Percentiles rank a stretch among this genome's conserved stretches.
Conservation (phyloP, 148 eudicot species). For the Pouteria glomerata region DNA sequence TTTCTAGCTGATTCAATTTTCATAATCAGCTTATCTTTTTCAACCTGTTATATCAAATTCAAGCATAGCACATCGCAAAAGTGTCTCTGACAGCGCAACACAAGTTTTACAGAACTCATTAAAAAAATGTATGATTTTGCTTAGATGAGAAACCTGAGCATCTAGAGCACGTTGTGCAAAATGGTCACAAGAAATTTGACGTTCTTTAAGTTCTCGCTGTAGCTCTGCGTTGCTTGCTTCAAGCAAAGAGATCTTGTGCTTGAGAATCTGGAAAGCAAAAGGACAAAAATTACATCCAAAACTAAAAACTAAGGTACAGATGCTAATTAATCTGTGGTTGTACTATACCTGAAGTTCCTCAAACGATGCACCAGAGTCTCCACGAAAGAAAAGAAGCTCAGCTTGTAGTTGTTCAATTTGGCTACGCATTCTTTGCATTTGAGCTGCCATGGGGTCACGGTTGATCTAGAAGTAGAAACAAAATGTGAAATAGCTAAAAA, state of each 20-base stretch:
- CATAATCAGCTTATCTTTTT: slow-evolving; percentile 65
- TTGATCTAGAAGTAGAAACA: slow-evolving; percentile 54
- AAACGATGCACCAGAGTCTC: slow-evolving; percentile 65
- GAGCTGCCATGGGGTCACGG: slow-evolving; percentile 89
- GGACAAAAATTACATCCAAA: background rate
- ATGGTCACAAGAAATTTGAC: slow-evolving; percentile 57
- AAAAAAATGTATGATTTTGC: background rate
- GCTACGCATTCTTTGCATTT: slow-evolving; percentile 85
- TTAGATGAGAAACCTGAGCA: slow-evolving; percentile 64
- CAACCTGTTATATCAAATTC: slow-evolving; percentile 45
- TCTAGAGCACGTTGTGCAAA: slow-evolving; percentile 71
- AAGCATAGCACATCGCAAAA: background rate
- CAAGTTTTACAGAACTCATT: background rate
- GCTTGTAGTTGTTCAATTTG: slow-evolving; percentile 93
- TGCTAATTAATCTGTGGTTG: background rate
- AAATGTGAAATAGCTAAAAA: slow-evolving; percentile 1
- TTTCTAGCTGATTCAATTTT: slow-evolving; percentile 68
- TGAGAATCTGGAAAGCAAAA: slow-evolving; percentile 49
- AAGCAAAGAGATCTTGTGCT: slow-evolving; percentile 83
- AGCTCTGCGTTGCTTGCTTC: slow-evolving; percentile 85
- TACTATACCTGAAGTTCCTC: slow-evolving; percentile 79
- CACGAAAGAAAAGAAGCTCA: slow-evolving; percentile 75
- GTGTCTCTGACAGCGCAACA: background rate
- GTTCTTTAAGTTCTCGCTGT: slow-evolving; percentile 71
- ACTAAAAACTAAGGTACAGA: background rate